Evolutionary conservation across 148 eudicot genomes (phyloP), one percentile per base, ranked within the genome.

Genomic region (Fagopyrum esculentum): DNA sequence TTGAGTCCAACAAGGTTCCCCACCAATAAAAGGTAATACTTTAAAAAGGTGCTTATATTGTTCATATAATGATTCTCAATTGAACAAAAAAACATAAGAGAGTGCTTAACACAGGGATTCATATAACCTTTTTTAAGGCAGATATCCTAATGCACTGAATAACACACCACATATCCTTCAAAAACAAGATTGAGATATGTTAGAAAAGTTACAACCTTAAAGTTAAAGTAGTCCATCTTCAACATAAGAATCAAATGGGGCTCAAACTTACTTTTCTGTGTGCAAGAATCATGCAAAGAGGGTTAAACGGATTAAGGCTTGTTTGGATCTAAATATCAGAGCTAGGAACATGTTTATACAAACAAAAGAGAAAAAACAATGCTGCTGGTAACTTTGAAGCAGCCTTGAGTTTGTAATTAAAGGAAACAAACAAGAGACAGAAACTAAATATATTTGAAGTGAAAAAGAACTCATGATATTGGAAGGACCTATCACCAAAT

Each of bases 401-500:
- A 61, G 69, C 69, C 69, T 29, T 61, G 44, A 61, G 44, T 30
- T 61, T 61, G 69, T 43, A 61, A 61, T 61, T 45, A 61, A 61
- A 63, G 69, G 69, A 63, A 30, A 29, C 13, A 30, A 9, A 30
- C 69, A 63, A 30, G 44, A 66, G 69, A 64, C 11, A 12, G 69
- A 64, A 30, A 12, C 69, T 64, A 35, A 64, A 35, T 6, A 64
- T 13, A 64, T 35, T 40, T 40, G 46, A 43, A 66, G 63, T 57
- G 1, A 57, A 57, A 13, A 19, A 17, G n/a, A 43, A 66, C 71
- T 66, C 71, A 57, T 29, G 63, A 57, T 17, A 57, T 22, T 57
- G 9, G 26, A 22, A 22, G 26, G 29, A 22, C 63, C 30, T 29
- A 57, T 57, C 63, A 35, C 71, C 47, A 66, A 40, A 35, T 40